Evolutionary conservation across 768 basidiomycete species (phyloP).

Genomic region (Pleurotus eryngii): DNA sequence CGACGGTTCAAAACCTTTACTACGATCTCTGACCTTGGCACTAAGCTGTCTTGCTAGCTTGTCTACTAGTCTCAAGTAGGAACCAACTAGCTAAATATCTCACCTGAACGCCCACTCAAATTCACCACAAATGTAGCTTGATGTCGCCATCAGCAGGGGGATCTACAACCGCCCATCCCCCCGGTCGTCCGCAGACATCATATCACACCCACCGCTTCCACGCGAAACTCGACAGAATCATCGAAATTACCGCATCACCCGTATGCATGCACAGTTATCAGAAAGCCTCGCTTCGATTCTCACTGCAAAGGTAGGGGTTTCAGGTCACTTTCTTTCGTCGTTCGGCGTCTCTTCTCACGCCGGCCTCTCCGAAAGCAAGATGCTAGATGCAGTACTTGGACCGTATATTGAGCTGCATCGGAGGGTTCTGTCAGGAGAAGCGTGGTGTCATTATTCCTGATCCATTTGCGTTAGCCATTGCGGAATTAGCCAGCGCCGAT

Average conservation of each 20-base stretch:
- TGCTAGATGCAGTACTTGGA: too few relatives aligned
- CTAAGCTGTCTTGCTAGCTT: not conserved
- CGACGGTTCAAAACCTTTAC: not conserved
- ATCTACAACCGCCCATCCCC: not conserved
- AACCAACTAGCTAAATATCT: slow-evolving; percentile 8
- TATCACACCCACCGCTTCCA: not conserved
- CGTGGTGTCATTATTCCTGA: too few relatives aligned
- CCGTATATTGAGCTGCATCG: too few relatives aligned
- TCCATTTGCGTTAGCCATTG: too few relatives aligned
- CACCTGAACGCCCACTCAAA: slow-evolving; percentile 10
- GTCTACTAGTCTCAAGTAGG: not conserved
- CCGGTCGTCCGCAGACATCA: not conserved
- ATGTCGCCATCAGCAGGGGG: not conserved
- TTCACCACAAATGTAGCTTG: not conserved
- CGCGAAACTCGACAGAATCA: not conserved
- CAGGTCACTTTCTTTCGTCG: too few relatives aligned
- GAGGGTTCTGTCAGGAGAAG: too few relatives aligned
- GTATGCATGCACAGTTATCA: too few relatives aligned
- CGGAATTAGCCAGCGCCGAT: too few relatives aligned
- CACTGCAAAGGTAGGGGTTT: too few relatives aligned
- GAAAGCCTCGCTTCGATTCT: too few relatives aligned
- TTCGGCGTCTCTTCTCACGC: too few relatives aligned
- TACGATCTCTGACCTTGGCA: not conserved
- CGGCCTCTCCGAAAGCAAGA: too few relatives aligned
- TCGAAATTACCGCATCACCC: not conserved